These are phyloP conservation scores for Lichtheimia ornata DNA, from an alignment of 371 early-diverging fungal species.

Conservation along the genomic window DNA sequence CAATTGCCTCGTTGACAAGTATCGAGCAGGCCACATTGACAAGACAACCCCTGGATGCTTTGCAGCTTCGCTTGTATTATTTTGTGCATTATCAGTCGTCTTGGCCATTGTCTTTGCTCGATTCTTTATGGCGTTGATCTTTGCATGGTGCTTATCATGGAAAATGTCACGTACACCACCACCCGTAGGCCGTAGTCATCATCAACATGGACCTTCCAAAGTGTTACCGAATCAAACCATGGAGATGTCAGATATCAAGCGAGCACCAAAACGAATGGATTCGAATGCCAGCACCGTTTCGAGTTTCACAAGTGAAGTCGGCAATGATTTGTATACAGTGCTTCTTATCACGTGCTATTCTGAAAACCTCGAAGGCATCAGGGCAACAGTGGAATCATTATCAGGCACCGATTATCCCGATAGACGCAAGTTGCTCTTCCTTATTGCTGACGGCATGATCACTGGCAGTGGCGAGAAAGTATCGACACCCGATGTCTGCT, in stretches of 20 bases:
- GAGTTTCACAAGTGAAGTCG: constrained; percentile 24
- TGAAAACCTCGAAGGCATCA: constrained; percentile 85
- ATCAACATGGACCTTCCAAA: neutral
- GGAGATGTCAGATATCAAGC: constrained; percentile 34
- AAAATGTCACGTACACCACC: constrained; percentile 57
- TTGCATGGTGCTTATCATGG: constrained; percentile 81
- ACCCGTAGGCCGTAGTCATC: constrained; percentile 11
- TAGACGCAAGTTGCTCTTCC: constrained; percentile 86
- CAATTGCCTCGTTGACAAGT: constrained; percentile 65
- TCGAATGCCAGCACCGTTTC: constrained; percentile 11
- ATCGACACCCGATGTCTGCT: constrained; percentile 79
- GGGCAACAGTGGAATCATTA: constrained; percentile 90
- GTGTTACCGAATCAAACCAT: constrained; percentile 15
- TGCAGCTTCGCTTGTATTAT: constrained; percentile 73
- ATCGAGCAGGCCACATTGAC: constrained; percentile 77
- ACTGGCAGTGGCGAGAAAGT: constrained; percentile 77
- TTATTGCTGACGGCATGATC: constrained; percentile 89
- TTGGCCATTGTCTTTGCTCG: constrained; percentile 69
- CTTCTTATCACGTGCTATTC: constrained; percentile 89
- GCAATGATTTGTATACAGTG: constrained; percentile 55
- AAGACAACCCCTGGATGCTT: constrained; percentile 87
- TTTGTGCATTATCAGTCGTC: constrained; percentile 66
- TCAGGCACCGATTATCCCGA: constrained; percentile 86
- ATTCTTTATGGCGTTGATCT: constrained; percentile 84
- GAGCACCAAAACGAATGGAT: constrained; percentile 16